A percentile compares a stretch with the other conserved stretches of the same genome.
phyloP scores from a whole-genome alignment of 305 asterid species.

The Fraxinus sp. region DNA sequence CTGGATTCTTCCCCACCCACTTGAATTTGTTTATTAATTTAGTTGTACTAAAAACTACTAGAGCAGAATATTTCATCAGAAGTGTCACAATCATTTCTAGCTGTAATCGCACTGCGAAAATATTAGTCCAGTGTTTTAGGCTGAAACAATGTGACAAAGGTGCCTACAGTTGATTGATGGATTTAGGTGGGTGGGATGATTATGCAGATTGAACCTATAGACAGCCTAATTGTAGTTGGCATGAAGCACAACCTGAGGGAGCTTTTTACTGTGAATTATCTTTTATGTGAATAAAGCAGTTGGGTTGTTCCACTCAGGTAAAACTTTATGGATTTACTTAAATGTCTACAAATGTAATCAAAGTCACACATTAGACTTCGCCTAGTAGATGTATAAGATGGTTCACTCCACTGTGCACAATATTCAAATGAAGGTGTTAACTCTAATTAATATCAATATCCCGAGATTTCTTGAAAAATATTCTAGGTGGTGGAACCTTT shows the following conservation, averaged over 20 bases:
- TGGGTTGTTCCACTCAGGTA: background rate
- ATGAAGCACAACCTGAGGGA: background rate
- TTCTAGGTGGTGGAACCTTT: background rate
- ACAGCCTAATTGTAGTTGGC: background rate
- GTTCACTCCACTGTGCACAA: background rate
- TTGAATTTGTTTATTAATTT: conserved; percentile 11
- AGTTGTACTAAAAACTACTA: background rate
- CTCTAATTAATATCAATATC: background rate
- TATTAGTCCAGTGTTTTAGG: background rate
- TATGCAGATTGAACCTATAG: background rate
- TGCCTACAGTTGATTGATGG: background rate
- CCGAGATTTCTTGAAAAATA: background rate
- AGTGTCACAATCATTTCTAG: conserved; percentile 31
- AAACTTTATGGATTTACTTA: background rate
- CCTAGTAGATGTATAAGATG: background rate
- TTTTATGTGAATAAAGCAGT: background rate
- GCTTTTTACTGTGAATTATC: background rate
- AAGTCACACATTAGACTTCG: background rate
- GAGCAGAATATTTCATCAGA: background rate
- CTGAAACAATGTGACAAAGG: background rate
- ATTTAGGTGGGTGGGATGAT: background rate
- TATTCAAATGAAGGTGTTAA: background rate
- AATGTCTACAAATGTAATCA: background rate
- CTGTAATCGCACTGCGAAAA: conserved; percentile 34
- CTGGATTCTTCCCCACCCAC: background rate